Conservation (phyloP, 345 rosid species). For the Citropsis articulata region DNA sequence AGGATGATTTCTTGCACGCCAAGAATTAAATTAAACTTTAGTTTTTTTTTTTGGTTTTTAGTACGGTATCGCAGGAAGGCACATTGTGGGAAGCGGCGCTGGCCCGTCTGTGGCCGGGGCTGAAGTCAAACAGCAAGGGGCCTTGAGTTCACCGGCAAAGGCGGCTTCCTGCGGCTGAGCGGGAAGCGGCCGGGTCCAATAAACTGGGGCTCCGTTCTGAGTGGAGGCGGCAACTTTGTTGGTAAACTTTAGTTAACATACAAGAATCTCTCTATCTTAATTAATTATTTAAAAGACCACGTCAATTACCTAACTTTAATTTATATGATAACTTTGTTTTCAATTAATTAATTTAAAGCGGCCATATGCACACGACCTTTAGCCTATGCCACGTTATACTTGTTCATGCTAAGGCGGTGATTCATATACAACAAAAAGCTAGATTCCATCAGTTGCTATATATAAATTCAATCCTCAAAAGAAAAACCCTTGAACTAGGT, state of each 20-base stretch:
- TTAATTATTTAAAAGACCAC: not conserved
- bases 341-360: conserved; percentile 8
- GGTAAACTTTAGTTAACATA: not conserved
- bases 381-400: conserved; percentile 11
- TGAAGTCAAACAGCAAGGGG: no score
- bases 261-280: not conserved
- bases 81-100: no score
- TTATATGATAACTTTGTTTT: no score
- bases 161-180: no score
- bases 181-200: no score
- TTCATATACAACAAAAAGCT: conserved; percentile 27
- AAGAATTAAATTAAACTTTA: not conserved
- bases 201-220: no score
- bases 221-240: no score
- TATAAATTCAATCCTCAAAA: not conserved
- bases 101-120: no score
- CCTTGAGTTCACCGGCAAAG: no score
- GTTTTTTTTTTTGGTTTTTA: no score
- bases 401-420: conserved; percentile 27
- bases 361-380: not conserved
- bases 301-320: not conserved
- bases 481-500: conserved; percentile 12
- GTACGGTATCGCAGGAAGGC: no score
- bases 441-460: conserved; percentile 14
- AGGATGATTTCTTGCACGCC: not conserved